Evolutionary conservation across 306 rosid species (phyloP), one percentile per base, ranked within the genome.

Genomic region (Quercus parvula): DNA sequence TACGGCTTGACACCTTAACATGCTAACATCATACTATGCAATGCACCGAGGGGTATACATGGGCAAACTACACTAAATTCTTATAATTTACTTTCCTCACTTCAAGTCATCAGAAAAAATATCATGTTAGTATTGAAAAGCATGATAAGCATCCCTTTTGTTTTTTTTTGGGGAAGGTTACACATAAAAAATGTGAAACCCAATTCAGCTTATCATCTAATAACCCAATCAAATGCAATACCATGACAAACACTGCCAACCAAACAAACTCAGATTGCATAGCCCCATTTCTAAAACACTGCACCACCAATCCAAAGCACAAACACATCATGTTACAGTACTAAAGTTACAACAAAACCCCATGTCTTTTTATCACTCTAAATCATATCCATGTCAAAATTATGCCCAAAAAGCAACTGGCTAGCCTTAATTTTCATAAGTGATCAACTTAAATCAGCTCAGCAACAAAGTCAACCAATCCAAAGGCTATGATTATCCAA

Each of bases 381-480:
- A 14, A 71, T n/a, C 73, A 49, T 17, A 33, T 13, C 19, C 46
- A 7, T 30, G 70, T 44, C 57, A 54, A 61, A 64, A 20, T 46
- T 12, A 17, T 9, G 52, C 14, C 49, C 5, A 54, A 13, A 61
- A 20, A 18, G 68, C 44, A 27, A 30, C 51, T 30, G 15, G 56
- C 25, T 56, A 68, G 30, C 61, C 25, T 0, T 13, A 46, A 5
- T 64, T 28, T 46, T 57, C 52, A 66, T 35, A 25, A 35, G 17
- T 61, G 69, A 80, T 81, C 80, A 84, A 74, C 75, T 13, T 10
- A 67, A 58, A 70, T 63, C 58, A 68, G 44, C 24, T 58, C 13
- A 62, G 41, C 30, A 59, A 66, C 38, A 74, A 58, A 74, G 74
- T 77, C 84, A 77, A 84, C 77, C 33, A 69, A 68, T 35, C 31